Conservation (phyloP, 2,329 filamentous ascomycete species). For the Penicillium olsonii region DNA sequence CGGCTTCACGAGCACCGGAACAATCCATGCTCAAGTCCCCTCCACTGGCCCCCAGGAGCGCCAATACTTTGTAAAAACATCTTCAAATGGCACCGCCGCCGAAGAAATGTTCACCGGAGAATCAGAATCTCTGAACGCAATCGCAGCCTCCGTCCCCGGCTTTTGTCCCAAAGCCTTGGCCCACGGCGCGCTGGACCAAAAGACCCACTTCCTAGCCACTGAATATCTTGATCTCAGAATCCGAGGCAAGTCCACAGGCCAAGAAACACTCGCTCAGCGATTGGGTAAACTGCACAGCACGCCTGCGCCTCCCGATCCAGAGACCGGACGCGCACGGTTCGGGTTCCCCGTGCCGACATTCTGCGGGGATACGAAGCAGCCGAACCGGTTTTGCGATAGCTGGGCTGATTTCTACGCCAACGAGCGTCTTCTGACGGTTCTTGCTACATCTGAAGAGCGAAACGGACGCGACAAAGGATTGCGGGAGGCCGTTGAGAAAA, state of each 20-base stretch:
- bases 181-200: slow-evolving; percentile 60
- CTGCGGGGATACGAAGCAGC: slow-evolving; percentile 80
- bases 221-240: slow-evolving; percentile 73
- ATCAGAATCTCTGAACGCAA: slow-evolving; percentile 79
- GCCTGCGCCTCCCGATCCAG: slow-evolving; percentile 58
- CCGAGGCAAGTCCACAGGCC: slow-evolving; percentile 47
- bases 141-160: slow-evolving; percentile 69
- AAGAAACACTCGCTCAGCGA: slow-evolving; percentile 64
- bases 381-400: slow-evolving; percentile 69
- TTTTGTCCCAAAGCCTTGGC: slow-evolving; percentile 77
- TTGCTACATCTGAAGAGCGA: slow-evolving; percentile 57
- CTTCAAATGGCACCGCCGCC: slow-evolving; percentile 33
- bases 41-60: slow-evolving; percentile 25
- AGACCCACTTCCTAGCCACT: slow-evolving; percentile 61
- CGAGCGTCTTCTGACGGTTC: slow-evolving; percentile 68
- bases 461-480: slow-evolving; percentile 69
- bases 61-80: slow-evolving; percentile 45
- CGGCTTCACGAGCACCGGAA: slow-evolving; percentile 48
- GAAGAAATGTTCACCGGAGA: slow-evolving; percentile 63
- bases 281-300: slow-evolving; percentile 77
- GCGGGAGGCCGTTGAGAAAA: slow-evolving; percentile 63
- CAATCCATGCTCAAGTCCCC: slow-evolving; percentile 37
- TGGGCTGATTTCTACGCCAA: slow-evolving; percentile 89
- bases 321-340: slow-evolving; percentile 57
- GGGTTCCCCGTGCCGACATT: slow-evolving; percentile 85